Base-by-base conservation (phyloP, 75 land plant genomes). In the Pinus taeda region DNA sequence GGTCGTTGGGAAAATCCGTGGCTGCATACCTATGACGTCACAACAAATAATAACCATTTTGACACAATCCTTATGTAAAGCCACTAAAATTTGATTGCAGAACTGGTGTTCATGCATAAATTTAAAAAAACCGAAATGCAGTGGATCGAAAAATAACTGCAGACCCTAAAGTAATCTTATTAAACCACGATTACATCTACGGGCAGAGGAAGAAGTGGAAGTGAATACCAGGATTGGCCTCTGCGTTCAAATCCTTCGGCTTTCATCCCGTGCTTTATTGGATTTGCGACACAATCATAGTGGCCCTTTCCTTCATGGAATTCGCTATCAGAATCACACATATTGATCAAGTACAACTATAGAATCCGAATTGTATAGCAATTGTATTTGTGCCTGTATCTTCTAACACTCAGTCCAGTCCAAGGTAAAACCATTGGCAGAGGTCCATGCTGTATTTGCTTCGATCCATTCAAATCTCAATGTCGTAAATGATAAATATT, bases 1-100 rank as follows among this genome's bases (percentile, higher is more conserved):
- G 65, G 64, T 93, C 96, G 74, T 91, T 93, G 15, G 93, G 96
- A 57, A 89, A 84, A 73, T 93, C 96, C 42, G 93, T 85, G 11
- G 91, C 81, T 22, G 91, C 93, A 78, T 80, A 87, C 95, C 95
- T 93, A 80, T 74, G 6, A 62, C 15, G n/a, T 1, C 71, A 60
- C 67, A 29, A 4, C 24, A 14, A 30, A 12, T 33, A 33, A 7
- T 1, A 30, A 39, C 4, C 6, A 39, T 39, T 3, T 39, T 4
- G 42, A 4, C 42, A 39, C 3, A 0, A 39, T 1, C 33, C 33
- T 33, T 33, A 1, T 33, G 33, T 33, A 33, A 33, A 33, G 33
- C 33, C 1, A 39, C 42, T 39, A 39, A 39, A 39, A 4, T 39
- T 39, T 39, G 5, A 39, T 39, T 39, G 42, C 42, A 39, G 42